phyloP scores from a whole-genome alignment of 2,329 filamentous ascomycete genomes.

The Fusarium cicatricum region DNA sequence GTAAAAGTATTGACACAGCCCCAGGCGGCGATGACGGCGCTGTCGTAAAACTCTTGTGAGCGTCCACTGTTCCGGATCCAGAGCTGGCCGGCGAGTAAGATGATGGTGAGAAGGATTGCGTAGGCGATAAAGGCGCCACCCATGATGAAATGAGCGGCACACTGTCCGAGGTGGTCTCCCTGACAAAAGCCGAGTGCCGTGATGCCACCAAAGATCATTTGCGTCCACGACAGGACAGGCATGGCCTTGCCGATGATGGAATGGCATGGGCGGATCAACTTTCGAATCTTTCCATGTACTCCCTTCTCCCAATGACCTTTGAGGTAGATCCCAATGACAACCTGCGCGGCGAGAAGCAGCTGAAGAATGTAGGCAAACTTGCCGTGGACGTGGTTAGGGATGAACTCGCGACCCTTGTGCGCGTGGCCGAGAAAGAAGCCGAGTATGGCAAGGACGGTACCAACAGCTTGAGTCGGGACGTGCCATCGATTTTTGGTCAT shows the following conservation, averaged over 20 bases:
- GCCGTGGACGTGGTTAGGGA: conserved; percentile 77
- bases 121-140: conserved; percentile 96
- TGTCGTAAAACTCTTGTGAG: conserved; percentile 98
- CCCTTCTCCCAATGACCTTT: conserved; percentile 89
- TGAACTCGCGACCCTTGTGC: conserved; percentile 89
- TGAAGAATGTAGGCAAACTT: conserved; percentile 83
- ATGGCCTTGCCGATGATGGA: conserved; percentile 86
- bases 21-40: conserved; percentile 89
- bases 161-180: conserved; percentile 90
- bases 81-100: conserved; percentile 86
- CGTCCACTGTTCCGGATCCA: conserved; percentile 85
- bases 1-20: conserved; percentile 98
- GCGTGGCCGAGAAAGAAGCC: conserved; percentile 92
- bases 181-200: conserved; percentile 92
- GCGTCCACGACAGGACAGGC: conserved; percentile 86
- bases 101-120: conserved; percentile 83
- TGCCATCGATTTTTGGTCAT: conserved; percentile 94
- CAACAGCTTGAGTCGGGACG: conserved; percentile 83
- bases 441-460: conserved; percentile 77
- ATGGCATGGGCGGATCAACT: conserved; percentile 75
- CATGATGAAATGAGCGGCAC: conserved; percentile 98
- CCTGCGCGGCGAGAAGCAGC: conserved; percentile 78
- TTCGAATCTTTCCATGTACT: conserved; percentile 80
- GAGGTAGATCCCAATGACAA: conserved; percentile 84
- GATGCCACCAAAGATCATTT: conserved; percentile 97